Conservation (phyloP, 345 rosid genomes). For the Chamaenerion angustifolium region DNA sequence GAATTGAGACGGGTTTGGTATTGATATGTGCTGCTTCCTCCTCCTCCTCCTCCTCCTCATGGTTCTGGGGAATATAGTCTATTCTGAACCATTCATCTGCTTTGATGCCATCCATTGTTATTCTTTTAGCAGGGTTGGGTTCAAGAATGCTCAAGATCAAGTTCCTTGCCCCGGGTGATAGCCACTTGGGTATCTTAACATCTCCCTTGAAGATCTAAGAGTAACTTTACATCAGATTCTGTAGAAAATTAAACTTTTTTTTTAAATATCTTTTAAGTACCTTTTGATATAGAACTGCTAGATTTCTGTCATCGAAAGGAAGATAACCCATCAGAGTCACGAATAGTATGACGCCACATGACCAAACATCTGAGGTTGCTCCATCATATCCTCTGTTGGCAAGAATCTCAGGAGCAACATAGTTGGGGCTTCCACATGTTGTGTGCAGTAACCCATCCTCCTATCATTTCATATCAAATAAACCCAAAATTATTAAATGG, state of each 20-base stretch:
- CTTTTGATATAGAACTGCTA: constrained; percentile 88
- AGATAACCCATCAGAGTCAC: constrained; percentile 76
- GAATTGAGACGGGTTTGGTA: constrained; percentile 35
- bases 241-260: not conserved
- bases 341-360: constrained; percentile 82
- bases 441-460: constrained; percentile 89
- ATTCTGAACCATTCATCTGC: constrained; percentile 66
- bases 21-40: constrained; percentile 49
- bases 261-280: constrained; percentile 32
- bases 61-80: constrained; percentile 41
- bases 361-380: constrained; percentile 86
- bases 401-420: constrained; percentile 92
- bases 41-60: constrained; percentile 67
- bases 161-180: constrained; percentile 65
- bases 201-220: constrained; percentile 84
- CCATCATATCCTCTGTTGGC: constrained; percentile 83
- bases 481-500: not conserved
- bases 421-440: constrained; percentile 98
- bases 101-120: constrained; percentile 51
- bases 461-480: constrained; percentile 17
- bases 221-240: not conserved
- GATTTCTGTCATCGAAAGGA: constrained; percentile 93
- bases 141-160: constrained; percentile 68
- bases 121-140: constrained; percentile 60
- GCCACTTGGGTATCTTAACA: constrained; percentile 63